A percentile compares a stretch with the other conserved stretches of the same genome.
Evolutionary conservation across 2,329 filamentous ascomycete genomes (phyloP).

Genomic region (Sordariomycetes sp.): DNA sequence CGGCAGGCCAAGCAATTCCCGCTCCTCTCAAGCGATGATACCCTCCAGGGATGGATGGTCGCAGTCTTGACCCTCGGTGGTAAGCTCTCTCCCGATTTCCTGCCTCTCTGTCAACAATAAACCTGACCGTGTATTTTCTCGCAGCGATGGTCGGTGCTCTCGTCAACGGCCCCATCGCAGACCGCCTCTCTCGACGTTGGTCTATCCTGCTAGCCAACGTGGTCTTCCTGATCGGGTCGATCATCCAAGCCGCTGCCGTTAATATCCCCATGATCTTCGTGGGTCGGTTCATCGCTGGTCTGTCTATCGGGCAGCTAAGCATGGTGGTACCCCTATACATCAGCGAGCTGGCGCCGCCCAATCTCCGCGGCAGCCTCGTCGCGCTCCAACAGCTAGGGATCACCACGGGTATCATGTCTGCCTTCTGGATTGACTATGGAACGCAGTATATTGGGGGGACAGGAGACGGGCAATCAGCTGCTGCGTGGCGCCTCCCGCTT

Average conservation of each 20-base stretch:
- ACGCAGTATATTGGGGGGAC: background rate
- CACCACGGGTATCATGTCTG: constrained; percentile 17
- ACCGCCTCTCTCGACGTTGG: constrained; percentile 20
- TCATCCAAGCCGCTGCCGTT: constrained; percentile 30
- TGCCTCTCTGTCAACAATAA: background rate
- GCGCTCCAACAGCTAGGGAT: constrained; percentile 28
- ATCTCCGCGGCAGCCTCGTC: constrained; percentile 35
- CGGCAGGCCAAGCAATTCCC: background rate
- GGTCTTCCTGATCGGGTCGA: constrained; percentile 28
- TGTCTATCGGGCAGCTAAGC: constrained; percentile 28
- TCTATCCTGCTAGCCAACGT: constrained; percentile 23
- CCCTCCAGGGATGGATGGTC: constrained; percentile 32
- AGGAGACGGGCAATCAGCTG: background rate
- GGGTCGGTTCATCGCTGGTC: constrained; percentile 30
- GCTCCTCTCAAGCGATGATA: background rate
- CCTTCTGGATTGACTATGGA: constrained; percentile 19
- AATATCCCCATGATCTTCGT: constrained; percentile 26
- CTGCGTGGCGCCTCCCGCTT: constrained; percentile 18
- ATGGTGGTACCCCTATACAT: constrained; percentile 32
- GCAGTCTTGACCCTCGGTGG: constrained; percentile 35
- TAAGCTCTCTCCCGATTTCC: constrained; percentile 10
- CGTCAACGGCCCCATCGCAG: constrained; percentile 25
- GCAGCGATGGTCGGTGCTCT: constrained; percentile 30
- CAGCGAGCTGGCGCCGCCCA: constrained; percentile 35
- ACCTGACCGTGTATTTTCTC: background rate